Evolutionary conservation across 1,139 yeast species (phyloP).

Genomic region (Saccharomyces hybrid): DNA sequence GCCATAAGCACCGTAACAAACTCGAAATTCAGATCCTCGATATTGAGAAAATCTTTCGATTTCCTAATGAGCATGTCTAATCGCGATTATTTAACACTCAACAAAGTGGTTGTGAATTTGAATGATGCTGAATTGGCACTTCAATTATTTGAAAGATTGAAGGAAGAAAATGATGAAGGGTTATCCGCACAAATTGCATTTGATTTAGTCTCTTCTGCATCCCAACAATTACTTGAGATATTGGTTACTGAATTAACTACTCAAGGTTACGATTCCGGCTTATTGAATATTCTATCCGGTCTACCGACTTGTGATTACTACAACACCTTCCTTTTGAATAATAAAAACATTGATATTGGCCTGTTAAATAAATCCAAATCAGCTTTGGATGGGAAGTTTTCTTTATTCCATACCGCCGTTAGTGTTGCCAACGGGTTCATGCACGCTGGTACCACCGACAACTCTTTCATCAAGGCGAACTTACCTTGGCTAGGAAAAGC

Average conservation of each 20-base stretch:
- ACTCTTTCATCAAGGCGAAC: conserved; percentile 81
- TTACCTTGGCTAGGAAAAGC: conserved; percentile 96
- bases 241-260: conserved; percentile 43
- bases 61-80: conserved; percentile 49
- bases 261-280: conserved; percentile 42
- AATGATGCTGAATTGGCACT: conserved; percentile 69
- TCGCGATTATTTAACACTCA: conserved; percentile 74
- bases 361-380: conserved; percentile 78
- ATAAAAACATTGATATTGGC: conserved; percentile 79
- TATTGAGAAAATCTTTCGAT: conserved; percentile 55
- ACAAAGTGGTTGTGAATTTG: conserved; percentile 82
- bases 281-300: conserved; percentile 74
- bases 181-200: conserved; percentile 92
- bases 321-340: conserved; percentile 76
- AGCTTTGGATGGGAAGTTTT: conserved; percentile 81
- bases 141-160: conserved; percentile 53
- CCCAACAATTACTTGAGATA: conserved; percentile 78
- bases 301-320: conserved; percentile 92
- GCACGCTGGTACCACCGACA: conserved; percentile 96
- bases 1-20: conserved; percentile 60
- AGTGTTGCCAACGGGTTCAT: conserved; percentile 91
- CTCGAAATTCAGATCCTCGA: conserved; percentile 56
- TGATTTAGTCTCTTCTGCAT: conserved; percentile 84
- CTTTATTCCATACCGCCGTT: conserved; percentile 91
- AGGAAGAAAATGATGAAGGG: conserved; percentile 33